Conservation (phyloP, 2,329 filamentous ascomycete genomes). For the Sporothrix pallida region DNA sequence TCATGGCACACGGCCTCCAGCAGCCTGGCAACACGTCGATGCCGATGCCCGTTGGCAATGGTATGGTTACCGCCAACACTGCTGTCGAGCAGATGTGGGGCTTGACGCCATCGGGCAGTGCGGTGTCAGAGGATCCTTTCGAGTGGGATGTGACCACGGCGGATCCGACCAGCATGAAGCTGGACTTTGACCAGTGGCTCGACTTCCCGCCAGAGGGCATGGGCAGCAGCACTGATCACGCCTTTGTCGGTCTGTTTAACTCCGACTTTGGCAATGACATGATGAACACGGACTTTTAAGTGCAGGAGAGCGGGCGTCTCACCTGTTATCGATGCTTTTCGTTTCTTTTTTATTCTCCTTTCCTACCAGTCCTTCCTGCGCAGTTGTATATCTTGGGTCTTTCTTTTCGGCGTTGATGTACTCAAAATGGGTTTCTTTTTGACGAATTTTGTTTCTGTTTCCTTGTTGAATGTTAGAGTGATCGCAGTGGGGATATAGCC, state of each 20-base stretch:
- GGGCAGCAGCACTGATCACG: conserved; percentile 39
- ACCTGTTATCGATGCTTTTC: background rate
- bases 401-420: conserved; percentile 18
- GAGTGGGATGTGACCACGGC: conserved; percentile 60
- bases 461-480: background rate
- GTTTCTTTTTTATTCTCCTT: background rate
- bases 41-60: conserved; percentile 43
- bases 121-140: conserved; percentile 52
- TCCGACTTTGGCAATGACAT: conserved; percentile 36
- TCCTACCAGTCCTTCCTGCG: background rate
- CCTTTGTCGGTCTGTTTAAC: conserved; percentile 42
- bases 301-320: background rate
- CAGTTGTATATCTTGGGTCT: background rate
- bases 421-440: conserved; percentile 16
- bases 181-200: conserved; percentile 65
- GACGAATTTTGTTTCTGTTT: background rate
- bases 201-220: conserved; percentile 60
- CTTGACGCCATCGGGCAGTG: conserved; percentile 55
- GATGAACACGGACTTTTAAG: conserved; percentile 35
- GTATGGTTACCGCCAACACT: conserved; percentile 47
- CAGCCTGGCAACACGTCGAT: conserved; percentile 36
- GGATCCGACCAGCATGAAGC: conserved; percentile 49
- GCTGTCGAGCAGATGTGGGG: conserved; percentile 48
- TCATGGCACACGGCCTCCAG: conserved; percentile 8
- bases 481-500: background rate